A percentile compares a stretch with the other conserved stretches of the same genome.
Evolutionary conservation across 768 basidiomycete genomes (phyloP).

Genomic region (Lenzites betulinus): DNA sequence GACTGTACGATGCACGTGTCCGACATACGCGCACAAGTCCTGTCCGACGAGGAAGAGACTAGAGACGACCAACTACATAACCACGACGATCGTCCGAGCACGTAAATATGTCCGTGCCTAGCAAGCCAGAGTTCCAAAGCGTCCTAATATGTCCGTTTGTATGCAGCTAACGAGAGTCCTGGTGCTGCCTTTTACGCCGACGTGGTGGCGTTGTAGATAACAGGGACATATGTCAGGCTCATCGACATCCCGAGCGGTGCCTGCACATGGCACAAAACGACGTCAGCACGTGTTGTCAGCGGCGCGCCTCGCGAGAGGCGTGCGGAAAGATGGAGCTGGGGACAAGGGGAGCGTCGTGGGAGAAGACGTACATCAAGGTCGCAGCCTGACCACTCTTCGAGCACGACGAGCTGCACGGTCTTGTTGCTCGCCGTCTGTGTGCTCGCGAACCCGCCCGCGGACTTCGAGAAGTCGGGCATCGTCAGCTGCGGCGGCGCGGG

Average conservation of each 20-base stretch:
- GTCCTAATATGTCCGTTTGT: not conserved
- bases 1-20: too few species aligned
- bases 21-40: too few species aligned
- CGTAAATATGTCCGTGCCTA: not conserved
- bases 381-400: constrained; percentile 47
- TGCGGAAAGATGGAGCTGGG: too few species aligned
- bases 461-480: constrained; percentile 49
- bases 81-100: not conserved
- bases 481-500: constrained; percentile 40
- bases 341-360: not conserved
- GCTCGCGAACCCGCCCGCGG: constrained; percentile 42
- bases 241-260: constrained; percentile 25
- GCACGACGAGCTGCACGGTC: constrained; percentile 39
- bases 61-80: too few species aligned
- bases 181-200: not conserved
- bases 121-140: not conserved
- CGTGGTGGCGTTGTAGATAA: constrained; percentile 31
- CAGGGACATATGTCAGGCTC: constrained; percentile 20
- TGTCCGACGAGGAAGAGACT: too few species aligned
- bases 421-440: constrained; percentile 36
- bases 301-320: too few species aligned
- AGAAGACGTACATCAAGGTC: constrained; percentile 21
- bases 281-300: not conserved
- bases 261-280: constrained; percentile 6
- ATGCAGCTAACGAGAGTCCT: not conserved